Evolutionary conservation across 2,329 filamentous ascomycete species (phyloP), one percentile per base, ranked within the genome.

Genomic region (Pseudopithomyces chartarum): DNA sequence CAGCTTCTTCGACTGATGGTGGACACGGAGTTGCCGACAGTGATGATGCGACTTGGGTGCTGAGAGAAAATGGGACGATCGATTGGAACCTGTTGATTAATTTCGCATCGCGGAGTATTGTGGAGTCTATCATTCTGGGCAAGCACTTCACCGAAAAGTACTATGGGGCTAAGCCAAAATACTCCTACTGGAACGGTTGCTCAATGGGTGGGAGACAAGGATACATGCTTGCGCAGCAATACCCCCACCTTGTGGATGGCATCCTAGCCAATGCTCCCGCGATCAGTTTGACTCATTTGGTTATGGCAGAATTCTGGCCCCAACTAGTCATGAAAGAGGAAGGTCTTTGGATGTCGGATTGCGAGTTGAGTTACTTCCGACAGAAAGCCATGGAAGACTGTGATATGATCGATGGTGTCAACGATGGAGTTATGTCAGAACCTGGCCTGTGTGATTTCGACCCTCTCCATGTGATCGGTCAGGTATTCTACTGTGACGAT

Each of bases 131-230:
- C 13, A 34, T 62, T 23, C 62, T 79, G 10, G 75, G 70, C 8
- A 78, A 79, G 57, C 57, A 50, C 22, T 60, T 73, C 22, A 67
- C 66, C 6, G 58, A 70, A 20, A 62, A 66, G 17, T 79, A 68
- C 57, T 80, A 76, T 56, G 66, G 70, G 11, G 47, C 62, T 29
- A 48, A 63, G 20, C 69, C 74, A 0, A 64, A 68, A 40, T 69
- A 73, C 46, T 71, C 70, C 13, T 73, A 76, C 52, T 76, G 69
- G 68, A 70, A 67, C 19, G 74, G 67, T 46, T 76, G 73, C 48
- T 75, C 71, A 1, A 66, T 65, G 10, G 74, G 73, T 6, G 74
- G 73, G 15, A 59, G 73, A 3, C 74, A 77, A 46, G 74, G 73
- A 1, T 67, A 74, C 29, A 62, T 64, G 40, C 62, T 74, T 8